A percentile compares a stretch with the other conserved stretches of the same genome.
Conservation (phyloP, 768 basidiomycete genomes). For the Leccinum incarnatum region DNA sequence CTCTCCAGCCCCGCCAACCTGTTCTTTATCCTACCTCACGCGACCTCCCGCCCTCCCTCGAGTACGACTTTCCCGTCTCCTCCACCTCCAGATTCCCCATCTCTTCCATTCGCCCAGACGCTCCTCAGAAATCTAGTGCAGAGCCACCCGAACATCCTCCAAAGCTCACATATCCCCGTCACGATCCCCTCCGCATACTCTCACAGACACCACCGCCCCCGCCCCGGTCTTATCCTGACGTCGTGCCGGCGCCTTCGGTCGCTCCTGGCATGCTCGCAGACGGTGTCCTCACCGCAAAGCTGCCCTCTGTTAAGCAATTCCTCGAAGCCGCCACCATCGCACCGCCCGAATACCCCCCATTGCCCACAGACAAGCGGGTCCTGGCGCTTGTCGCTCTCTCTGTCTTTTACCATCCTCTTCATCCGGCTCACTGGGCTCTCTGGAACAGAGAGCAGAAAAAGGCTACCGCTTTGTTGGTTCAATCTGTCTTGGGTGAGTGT, state of each 20-base stretch:
- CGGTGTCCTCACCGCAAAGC: constrained; percentile 44
- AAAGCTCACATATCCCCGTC: constrained; percentile 27
- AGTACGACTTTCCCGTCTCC: constrained; percentile 24
- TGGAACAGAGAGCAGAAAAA: constrained; percentile 53
- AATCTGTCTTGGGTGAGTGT: constrained; percentile 52
- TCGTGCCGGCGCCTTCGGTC: constrained; percentile 25
- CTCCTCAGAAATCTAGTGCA: constrained; percentile 20
- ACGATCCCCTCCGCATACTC: constrained; percentile 33
- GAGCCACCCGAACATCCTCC: constrained; percentile 24
- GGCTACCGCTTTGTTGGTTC: constrained; percentile 50
- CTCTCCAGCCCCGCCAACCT: constrained; percentile 18
- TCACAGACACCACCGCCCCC: constrained; percentile 19
- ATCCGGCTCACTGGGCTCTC: constrained; percentile 62
- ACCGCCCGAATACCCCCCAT: constrained; percentile 39
- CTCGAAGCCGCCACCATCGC: constrained; percentile 41
- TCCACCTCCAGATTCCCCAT: constrained; percentile 32
- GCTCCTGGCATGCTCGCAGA: constrained; percentile 37
- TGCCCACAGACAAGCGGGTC: constrained; percentile 41
- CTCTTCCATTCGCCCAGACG: constrained; percentile 38
- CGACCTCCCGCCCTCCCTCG: constrained; percentile 14
- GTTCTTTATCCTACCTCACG: constrained; percentile 12
- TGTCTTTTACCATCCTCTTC: constrained; percentile 51
- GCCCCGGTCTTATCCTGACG: constrained; percentile 21
- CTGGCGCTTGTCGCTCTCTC: constrained; percentile 60
- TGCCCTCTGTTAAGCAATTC: constrained; percentile 46